These are phyloP conservation scores for Boletellus ananas DNA, from an alignment of 768 basidiomycete genomes.

Conservation along the genomic window DNA sequence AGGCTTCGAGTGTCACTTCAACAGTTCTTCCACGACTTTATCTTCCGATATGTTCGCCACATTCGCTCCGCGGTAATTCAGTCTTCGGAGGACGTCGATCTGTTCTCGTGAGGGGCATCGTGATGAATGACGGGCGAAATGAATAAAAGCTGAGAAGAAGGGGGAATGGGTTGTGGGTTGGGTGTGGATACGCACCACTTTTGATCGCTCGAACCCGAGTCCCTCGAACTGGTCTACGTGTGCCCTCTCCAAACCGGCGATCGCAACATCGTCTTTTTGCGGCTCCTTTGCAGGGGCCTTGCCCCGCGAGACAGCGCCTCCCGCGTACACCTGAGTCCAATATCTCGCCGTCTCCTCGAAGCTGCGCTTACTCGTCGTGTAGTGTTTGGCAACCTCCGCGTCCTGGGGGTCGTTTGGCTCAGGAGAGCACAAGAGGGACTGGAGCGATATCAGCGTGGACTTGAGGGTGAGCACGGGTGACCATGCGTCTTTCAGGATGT, in stretches of 20 bases:
- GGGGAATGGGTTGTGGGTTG: not conserved
- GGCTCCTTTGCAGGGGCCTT: slow-evolving; percentile 30
- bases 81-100: slow-evolving; percentile 83
- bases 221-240: slow-evolving; percentile 83
- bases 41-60: slow-evolving; percentile 79
- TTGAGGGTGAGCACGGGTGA: slow-evolving; percentile 94
- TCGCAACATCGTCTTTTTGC: slow-evolving; percentile 47
- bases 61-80: slow-evolving; percentile 87
- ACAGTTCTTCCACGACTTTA: slow-evolving; percentile 78
- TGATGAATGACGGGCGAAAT: not conserved
- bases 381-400: slow-evolving; percentile 97
- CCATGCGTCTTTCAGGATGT: slow-evolving; percentile 87
- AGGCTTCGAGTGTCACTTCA: slow-evolving; percentile 45
- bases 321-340: slow-evolving; percentile 93
- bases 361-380: slow-evolving; percentile 78
- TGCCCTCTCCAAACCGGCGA: slow-evolving; percentile 78
- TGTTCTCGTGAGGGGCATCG: slow-evolving; percentile 33
- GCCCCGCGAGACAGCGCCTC: slow-evolving; percentile 53
- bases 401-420: slow-evolving; percentile 97
- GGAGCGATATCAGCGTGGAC: slow-evolving; percentile 91
- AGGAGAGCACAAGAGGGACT: slow-evolving; percentile 88
- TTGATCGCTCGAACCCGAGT: slow-evolving; percentile 76
- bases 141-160: not conserved
- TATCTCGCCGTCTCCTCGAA: slow-evolving; percentile 92
- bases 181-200: slow-evolving; percentile 65